Conservation (phyloP, 2,329 filamentous ascomycete genomes). For the Monosporascus sp. region DNA sequence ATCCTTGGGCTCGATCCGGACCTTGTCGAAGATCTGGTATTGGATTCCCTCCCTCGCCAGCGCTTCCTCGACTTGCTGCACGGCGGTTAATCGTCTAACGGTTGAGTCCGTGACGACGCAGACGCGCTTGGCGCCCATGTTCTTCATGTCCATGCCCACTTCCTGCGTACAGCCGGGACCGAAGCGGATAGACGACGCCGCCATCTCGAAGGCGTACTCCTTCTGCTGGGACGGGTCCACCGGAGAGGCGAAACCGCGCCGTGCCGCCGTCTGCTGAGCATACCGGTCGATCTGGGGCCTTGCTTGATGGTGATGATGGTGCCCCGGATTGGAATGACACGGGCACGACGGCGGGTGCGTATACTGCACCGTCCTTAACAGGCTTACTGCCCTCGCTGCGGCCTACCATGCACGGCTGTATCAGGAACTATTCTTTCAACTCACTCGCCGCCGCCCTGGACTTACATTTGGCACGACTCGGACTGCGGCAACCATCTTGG, state of each 20-base stretch:
- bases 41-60: conserved; percentile 71
- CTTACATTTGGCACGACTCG: conserved; percentile 31
- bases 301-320: conserved; percentile 68
- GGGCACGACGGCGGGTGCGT: conserved; percentile 83
- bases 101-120: conserved; percentile 87
- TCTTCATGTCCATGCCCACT: conserved; percentile 95
- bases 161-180: conserved; percentile 90
- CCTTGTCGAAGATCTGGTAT: conserved; percentile 75
- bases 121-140: conserved; percentile 80
- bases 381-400: conserved; percentile 59
- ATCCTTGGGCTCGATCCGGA: conserved; percentile 89
- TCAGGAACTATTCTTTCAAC: not conserved
- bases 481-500: conserved; percentile 26
- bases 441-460: not conserved
- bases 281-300: conserved; percentile 40
- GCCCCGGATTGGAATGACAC: conserved; percentile 82
- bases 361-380: conserved; percentile 86
- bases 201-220: conserved; percentile 99
- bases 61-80: conserved; percentile 82
- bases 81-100: conserved; percentile 76
- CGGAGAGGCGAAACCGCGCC: conserved; percentile 65
- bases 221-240: conserved; percentile 67
- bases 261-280: conserved; percentile 36
- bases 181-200: conserved; percentile 88
- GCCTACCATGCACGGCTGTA: conserved; percentile 36